A percentile compares a stretch with the other conserved stretches of the same genome.
Conservation (phyloP, 164 flowering plant genomes). For the Litsea cubeba region DNA sequence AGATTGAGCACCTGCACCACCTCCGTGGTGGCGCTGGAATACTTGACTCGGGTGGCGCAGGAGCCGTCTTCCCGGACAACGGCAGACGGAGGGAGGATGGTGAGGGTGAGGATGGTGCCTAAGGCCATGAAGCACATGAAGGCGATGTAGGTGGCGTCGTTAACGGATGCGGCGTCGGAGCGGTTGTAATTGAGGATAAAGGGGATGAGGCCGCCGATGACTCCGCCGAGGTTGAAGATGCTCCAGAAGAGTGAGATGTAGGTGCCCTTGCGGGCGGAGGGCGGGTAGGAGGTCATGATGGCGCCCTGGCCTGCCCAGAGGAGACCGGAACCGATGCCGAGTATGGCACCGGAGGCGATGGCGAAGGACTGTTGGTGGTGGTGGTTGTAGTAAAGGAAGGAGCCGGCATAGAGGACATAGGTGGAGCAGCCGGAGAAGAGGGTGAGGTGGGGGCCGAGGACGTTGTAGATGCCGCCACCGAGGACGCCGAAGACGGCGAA, state of each 20-base stretch:
- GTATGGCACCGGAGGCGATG: conserved; percentile 65
- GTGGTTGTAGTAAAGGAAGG: conserved; percentile 85
- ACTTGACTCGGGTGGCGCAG: conserved; percentile 48
- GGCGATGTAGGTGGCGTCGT: conserved; percentile 77
- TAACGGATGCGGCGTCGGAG: conserved; percentile 52
- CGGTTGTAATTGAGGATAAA: conserved; percentile 65
- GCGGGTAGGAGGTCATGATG: conserved; percentile 92
- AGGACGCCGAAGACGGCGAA: conserved; percentile 82
- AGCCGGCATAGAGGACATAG: conserved; percentile 72
- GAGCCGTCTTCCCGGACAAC: conserved; percentile 81
- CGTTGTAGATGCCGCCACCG: conserved; percentile 86
- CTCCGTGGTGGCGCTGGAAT: conserved; percentile 55
- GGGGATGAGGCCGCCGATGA: conserved; percentile 88
- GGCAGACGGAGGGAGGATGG: conserved; percentile 53
- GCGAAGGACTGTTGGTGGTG: conserved; percentile 55
- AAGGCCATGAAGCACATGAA: conserved; percentile 81
- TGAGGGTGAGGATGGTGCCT: conserved; percentile 58
- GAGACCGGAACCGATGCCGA: conserved; percentile 89
- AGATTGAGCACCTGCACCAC: conserved; percentile 50
- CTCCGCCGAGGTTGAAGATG: conserved; percentile 92
- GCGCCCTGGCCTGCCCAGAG: conserved; percentile 95
- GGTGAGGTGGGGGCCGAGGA: conserved; percentile 74
- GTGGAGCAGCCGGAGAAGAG: conserved; percentile 68
- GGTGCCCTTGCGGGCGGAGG: conserved; percentile 56
- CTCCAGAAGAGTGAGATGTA: conserved; percentile 88